Evolutionary conservation across 139 green algal genomes (phyloP).

Genomic region (Raphidocelis subcapitata): DNA sequence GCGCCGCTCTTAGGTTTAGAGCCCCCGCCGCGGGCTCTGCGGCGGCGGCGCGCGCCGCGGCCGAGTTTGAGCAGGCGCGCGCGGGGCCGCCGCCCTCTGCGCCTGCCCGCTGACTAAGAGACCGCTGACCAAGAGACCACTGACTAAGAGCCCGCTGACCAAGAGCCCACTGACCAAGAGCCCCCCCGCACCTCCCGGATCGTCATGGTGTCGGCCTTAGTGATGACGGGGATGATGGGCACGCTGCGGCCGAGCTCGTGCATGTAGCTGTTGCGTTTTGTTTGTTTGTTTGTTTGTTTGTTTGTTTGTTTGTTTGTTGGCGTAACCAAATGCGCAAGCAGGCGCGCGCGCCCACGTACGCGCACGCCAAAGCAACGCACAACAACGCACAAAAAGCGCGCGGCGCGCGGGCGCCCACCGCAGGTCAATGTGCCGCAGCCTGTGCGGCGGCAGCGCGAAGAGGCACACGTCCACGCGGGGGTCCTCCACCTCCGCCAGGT

Average conservation of each 20-base stretch:
- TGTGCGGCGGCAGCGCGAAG: conserved; percentile 72
- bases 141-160: no score
- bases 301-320: no score
- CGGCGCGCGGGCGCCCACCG: conserved; percentile 14
- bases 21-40: no score
- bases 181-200: no score
- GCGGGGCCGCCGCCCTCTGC: no score
- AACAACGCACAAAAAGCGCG: neutral
- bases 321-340: neutral
- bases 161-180: no score
- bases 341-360: neutral
- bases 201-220: conserved; percentile 81
- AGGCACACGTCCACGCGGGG: conserved; percentile 73
- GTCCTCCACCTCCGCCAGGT: conserved; percentile 55
- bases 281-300: no score
- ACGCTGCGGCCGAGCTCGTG: conserved; percentile 57
- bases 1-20: no score
- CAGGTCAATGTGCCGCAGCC: conserved; percentile 66
- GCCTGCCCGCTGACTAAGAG: no score
- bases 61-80: no score
- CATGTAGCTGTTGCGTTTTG: conserved; percentile 48
- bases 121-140: no score
- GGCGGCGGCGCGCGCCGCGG: no score
- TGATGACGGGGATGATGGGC: conserved; percentile 72
- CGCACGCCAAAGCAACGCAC: neutral